A percentile compares a stretch with the other conserved stretches of the same genome.
phyloP scores from a whole-genome alignment of 169 alveolate species.

The Plasmodium gonderi region DNA sequence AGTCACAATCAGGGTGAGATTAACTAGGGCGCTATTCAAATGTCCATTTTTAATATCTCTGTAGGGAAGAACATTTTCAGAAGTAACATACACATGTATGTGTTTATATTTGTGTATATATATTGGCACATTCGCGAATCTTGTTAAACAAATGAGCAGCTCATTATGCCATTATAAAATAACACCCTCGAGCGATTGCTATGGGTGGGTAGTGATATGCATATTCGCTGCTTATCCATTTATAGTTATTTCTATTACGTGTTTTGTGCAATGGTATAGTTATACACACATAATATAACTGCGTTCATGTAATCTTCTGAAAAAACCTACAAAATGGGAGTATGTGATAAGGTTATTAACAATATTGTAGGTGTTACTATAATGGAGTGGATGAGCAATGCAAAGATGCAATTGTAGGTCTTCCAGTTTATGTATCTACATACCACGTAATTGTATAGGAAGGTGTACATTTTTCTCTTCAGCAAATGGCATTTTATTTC shows the following conservation, averaged over 20 bases:
- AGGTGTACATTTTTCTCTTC: slow-evolving; percentile 9
- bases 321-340: slow-evolving; percentile 9
- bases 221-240: neutral
- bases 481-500: slow-evolving; percentile 27
- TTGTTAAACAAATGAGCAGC: no score
- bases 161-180: no score
- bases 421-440: neutral
- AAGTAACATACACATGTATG: no score
- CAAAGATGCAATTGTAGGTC: neutral
- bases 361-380: neutral
- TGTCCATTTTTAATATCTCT: slow-evolving; percentile 41
- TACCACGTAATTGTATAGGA: slow-evolving; percentile 50
- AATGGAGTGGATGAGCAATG: neutral
- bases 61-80: neutral
- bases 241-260: neutral
- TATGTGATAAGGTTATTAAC: neutral
- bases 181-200: neutral
- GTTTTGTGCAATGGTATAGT: slow-evolving; percentile 16
- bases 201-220: neutral
- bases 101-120: neutral
- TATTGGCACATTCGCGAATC: no score
- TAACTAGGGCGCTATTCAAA: slow-evolving; percentile 49
- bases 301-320: slow-evolving; percentile 52
- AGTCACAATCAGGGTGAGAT: slow-evolving; percentile 16
- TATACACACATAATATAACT: slow-evolving; percentile 29